Percentiles rank a stretch among this genome's conserved stretches.
These are phyloP conservation scores for Wallacemonas sp. DNA, from an alignment of 208 protist species.

Conservation along the genomic window DNA sequence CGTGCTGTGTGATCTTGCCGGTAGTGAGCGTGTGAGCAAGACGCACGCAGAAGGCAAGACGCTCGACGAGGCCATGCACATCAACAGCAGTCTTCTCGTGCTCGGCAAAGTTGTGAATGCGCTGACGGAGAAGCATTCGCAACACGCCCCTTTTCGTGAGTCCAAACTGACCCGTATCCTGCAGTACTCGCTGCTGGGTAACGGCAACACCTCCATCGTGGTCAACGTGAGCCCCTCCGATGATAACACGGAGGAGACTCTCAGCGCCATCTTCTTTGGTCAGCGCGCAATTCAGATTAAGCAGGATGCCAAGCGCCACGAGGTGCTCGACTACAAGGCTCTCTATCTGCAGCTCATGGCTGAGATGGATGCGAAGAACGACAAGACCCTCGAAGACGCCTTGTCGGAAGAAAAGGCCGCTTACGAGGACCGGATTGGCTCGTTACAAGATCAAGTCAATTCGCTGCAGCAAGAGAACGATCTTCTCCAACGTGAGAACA, in stretches of 20 bases:
- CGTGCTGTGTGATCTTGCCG: constrained; percentile 97
- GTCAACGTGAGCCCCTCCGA: constrained; percentile 88
- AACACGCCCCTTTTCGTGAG: constrained; percentile 90
- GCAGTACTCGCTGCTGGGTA: constrained; percentile 90
- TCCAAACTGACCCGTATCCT: constrained; percentile 95
- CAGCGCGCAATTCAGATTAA: constrained; percentile 94
- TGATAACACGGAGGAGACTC: constrained; percentile 86
- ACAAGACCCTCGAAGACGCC: constrained; percentile 66
- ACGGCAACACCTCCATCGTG: constrained; percentile 90
- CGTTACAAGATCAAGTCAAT: constrained; percentile 61
- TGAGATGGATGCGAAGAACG: constrained; percentile 85
- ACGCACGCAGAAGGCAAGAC: constrained; percentile 93
- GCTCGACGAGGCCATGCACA: constrained; percentile 95
- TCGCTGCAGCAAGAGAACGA: constrained; percentile 68
- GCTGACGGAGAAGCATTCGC: constrained; percentile 76
- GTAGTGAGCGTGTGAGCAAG: constrained; percentile 93
- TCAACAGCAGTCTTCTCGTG: constrained; percentile 96
- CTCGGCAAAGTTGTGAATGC: constrained; percentile 87
- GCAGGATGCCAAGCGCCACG: constrained; percentile 88
- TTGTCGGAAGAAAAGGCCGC: constrained; percentile 69
- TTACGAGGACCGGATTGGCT: constrained; percentile 73
- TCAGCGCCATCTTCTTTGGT: constrained; percentile 88
- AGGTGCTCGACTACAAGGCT: constrained; percentile 91
- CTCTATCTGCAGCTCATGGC: constrained; percentile 88
- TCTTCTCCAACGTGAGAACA: constrained; percentile 56